phyloP scores from a whole-genome alignment of 345 rosid genomes.

The Pistacia atlantica region DNA sequence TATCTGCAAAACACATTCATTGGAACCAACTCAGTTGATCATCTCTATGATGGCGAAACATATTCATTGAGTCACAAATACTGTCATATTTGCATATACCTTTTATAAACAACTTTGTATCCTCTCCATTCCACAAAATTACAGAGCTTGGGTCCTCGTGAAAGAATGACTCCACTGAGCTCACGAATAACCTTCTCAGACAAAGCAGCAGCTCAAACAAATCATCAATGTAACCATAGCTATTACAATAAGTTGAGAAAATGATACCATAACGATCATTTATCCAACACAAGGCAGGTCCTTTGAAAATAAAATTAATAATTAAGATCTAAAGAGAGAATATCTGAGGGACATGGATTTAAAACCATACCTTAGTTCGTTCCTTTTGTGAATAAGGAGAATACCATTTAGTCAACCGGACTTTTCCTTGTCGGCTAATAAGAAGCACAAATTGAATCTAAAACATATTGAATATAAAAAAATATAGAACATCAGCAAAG shows the following conservation, averaged over 20 bases:
- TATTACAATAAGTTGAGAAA: background rate
- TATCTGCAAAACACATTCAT: conserved; percentile 51
- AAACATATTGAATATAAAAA: too few species aligned
- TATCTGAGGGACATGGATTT: background rate
- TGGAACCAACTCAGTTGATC: conserved; percentile 5
- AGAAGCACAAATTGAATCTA: too few species aligned
- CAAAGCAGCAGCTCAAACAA: background rate
- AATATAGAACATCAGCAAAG: too few species aligned
- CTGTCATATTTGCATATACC: conserved; percentile 33
- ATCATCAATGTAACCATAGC: background rate
- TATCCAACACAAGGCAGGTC: background rate
- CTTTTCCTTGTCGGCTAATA: too few species aligned
- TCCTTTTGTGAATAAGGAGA: too few species aligned
- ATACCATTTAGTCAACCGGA: too few species aligned
- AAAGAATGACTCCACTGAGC: conserved; percentile 81
- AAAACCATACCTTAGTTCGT: too few species aligned
- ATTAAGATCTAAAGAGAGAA: background rate
- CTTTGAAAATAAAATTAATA: background rate
- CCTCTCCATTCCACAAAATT: conserved; percentile 98
- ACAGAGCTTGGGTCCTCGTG: conserved; percentile 91
- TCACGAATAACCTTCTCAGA: conserved; percentile 77
- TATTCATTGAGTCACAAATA: background rate
- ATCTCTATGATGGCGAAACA: background rate
- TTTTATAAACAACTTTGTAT: conserved; percentile 84
- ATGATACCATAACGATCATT: background rate